A percentile compares a stretch with the other conserved stretches of the same genome.
Evolutionary conservation across 2,329 filamentous ascomycete species (phyloP).

Genomic region (Trichoderma atroviride): DNA sequence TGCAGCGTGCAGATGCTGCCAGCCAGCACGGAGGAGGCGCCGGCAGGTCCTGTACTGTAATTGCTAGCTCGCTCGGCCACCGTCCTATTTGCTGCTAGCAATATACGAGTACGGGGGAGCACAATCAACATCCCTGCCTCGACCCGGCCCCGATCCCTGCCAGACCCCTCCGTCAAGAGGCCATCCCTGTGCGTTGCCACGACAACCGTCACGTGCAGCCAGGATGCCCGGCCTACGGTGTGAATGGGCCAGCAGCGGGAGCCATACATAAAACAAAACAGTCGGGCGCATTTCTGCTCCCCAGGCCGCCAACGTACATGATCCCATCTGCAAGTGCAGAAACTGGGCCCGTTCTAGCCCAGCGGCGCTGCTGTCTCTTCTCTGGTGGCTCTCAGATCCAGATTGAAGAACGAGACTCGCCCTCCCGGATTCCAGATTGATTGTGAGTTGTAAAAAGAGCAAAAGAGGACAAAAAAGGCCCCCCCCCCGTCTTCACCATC

Average conservation of each 20-base stretch:
- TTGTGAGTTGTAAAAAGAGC: neutral
- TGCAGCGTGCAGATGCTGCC: neutral
- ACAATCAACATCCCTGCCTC: neutral
- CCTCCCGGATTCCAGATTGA: neutral
- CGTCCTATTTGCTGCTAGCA: neutral
- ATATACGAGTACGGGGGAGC: conserved; percentile 10
- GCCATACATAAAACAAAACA: conserved; percentile 23
- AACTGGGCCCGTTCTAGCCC: neutral
- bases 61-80: neutral
- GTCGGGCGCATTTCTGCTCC: conserved; percentile 2
- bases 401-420: neutral
- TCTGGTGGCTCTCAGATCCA: neutral
- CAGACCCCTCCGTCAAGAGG: neutral
- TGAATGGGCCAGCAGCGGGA: neutral
- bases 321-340: neutral
- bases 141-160: neutral
- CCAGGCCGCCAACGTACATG: conserved; percentile 1
- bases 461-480: neutral
- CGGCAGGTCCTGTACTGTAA: neutral
- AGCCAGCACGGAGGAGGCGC: neutral
- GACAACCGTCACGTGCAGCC: conserved; percentile 14
- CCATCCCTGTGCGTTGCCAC: neutral
- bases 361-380: neutral
- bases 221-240: neutral
- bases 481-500: neutral